Evolutionary conservation across 768 basidiomycete genomes (phyloP).

Genomic region (Psilocybe cyanescens): DNA sequence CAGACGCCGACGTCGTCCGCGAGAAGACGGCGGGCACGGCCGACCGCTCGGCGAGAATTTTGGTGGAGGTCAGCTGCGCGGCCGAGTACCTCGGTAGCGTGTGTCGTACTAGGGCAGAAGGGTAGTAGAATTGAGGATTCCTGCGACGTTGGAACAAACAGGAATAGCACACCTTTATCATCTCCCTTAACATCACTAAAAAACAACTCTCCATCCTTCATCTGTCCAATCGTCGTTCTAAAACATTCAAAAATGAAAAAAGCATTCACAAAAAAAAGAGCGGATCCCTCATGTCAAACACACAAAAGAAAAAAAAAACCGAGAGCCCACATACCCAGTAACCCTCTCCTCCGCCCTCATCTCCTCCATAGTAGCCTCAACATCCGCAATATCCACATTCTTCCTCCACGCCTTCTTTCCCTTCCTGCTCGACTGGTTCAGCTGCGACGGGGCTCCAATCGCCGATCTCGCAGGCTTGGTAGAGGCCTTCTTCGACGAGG

Average conservation of each 20-base stretch:
- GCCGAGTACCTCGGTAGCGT: constrained; percentile 57
- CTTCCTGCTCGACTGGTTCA: constrained; percentile 76
- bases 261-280: background rate
- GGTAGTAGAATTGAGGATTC: background rate
- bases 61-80: constrained; percentile 64
- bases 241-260: no score
- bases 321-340: constrained; percentile 61
- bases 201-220: constrained; percentile 77
- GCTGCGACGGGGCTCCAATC: constrained; percentile 63
- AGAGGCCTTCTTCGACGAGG: background rate
- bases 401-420: constrained; percentile 96
- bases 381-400: constrained; percentile 83
- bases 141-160: background rate
- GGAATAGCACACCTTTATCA: constrained; percentile 55
- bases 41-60: constrained; percentile 84
- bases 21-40: constrained; percentile 85
- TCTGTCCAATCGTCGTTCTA: constrained; percentile 68
- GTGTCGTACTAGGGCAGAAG: constrained; percentile 55
- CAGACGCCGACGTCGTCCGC: constrained; percentile 33
- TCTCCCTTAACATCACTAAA: constrained; percentile 82
- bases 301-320: background rate
- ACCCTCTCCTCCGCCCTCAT: constrained; percentile 82
- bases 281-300: background rate
- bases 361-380: constrained; percentile 77
- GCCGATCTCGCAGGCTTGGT: constrained; percentile 28